A percentile compares a stretch with the other conserved stretches of the same genome.
Evolutionary conservation across 768 basidiomycete species (phyloP).

Genomic region (Mycena crocata): DNA sequence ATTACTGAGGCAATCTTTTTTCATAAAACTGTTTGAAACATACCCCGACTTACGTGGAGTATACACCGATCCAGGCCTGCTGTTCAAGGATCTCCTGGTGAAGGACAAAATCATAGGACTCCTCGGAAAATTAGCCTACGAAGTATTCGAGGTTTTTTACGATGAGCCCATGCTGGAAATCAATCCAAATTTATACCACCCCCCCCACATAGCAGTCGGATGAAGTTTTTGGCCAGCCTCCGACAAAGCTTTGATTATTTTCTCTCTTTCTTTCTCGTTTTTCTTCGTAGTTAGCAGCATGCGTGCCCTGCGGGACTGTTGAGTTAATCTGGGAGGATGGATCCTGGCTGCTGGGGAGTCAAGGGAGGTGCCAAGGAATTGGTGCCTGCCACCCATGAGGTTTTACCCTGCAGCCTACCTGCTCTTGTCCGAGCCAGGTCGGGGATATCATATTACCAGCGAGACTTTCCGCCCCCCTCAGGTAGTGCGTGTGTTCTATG

Average conservation of each 20-base stretch:
- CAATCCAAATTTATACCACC: conserved; percentile 6
- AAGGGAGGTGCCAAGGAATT: too few species aligned
- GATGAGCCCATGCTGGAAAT: conserved; percentile 11
- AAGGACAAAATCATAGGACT: conserved; percentile 12
- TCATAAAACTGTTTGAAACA: background rate
- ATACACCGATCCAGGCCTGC: background rate
- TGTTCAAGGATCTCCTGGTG: background rate
- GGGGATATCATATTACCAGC: too few species aligned
- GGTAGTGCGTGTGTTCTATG: too few species aligned
- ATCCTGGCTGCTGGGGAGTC: too few species aligned
- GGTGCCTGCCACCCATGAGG: too few species aligned
- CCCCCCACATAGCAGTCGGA: background rate
- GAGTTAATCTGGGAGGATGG: too few species aligned
- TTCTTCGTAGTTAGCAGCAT: background rate
- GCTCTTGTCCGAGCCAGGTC: too few species aligned
- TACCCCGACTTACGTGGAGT: background rate
- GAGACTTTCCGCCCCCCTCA: too few species aligned
- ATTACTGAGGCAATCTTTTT: too few species aligned
- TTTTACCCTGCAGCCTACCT: too few species aligned
- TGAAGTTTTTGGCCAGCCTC: background rate
- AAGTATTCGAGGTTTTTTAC: conserved; percentile 7
- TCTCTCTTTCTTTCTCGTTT: background rate
- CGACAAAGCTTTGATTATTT: background rate
- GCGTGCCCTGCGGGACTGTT: conserved; percentile 3
- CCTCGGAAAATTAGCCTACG: background rate